Evolutionary conservation across 139 green algal genomes (phyloP), one percentile per base, ranked within the genome.

Genomic region (Volvox reticuliferus): DNA sequence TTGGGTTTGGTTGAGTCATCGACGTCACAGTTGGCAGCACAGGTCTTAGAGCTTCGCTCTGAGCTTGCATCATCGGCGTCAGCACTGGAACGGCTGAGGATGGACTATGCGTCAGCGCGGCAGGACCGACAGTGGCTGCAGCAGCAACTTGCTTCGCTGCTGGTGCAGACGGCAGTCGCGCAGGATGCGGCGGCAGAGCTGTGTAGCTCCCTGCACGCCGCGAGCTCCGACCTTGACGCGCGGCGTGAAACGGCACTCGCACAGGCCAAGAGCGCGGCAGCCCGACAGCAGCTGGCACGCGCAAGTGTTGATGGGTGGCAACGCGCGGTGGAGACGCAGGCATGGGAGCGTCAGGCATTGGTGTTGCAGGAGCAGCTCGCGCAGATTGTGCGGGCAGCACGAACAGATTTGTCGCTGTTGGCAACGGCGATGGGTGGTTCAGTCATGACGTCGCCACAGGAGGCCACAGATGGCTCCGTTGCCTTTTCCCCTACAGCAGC

Each of bases 101-200:
- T 12, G 2, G 82, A 87, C 62, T 30, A 75, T 28, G 61, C 17
- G 37, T 33, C 30, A 2, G 82, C 82, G 62, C 61, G 32, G 30
- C n/a, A 44, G 32, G 82, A 87, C 32, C 82, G 82, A 21, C 61
- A 75, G 61, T 12, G 62, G 62, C 82, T 87, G 82, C 82, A 87
- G 82, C 55, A 87, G 82, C 82, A 87, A 63, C 82, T 87, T 32
- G 33, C 62, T n/a, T 67, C n/a, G 32, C 30, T 87, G 82, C 65
- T 33, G 62, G 18, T 33, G 82, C 82, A 87, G 61, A 77, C 82
- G 18, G 82, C n/a, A 28, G 12, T 63, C 19, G 82, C 76, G 62
- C 82, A 87, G 82, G 44, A 30, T 13, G 82, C 82, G 14, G 82
- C 82, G 62, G 62, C 32, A 63, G 82, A 77, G 82, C 82, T 87